Evolutionary conservation across 805 yeast species (phyloP).

Genomic region (Scheffersomyces ergatensis): DNA sequence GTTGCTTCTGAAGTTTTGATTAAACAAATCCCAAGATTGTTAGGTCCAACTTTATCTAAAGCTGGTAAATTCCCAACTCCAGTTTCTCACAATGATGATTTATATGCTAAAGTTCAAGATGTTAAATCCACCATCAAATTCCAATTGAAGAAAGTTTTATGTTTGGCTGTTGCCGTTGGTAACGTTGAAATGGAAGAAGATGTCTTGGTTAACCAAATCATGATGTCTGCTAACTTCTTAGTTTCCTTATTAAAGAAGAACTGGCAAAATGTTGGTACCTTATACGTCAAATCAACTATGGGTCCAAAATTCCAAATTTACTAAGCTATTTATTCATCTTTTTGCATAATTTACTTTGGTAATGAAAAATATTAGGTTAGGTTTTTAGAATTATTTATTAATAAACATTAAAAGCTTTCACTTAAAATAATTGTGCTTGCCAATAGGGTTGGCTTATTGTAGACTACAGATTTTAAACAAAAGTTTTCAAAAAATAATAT

Average conservation of each 20-base stretch:
- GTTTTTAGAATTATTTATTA: too few relatives aligned
- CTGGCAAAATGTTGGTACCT: constrained; percentile 99
- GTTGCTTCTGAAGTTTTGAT: constrained; percentile 98
- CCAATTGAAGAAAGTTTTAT: constrained; percentile 99
- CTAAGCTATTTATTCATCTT: constrained; percentile 46
- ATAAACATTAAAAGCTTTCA: too few relatives aligned
- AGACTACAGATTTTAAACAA: too few relatives aligned
- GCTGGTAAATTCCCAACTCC: constrained; percentile 99
- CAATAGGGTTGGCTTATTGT: too few relatives aligned
- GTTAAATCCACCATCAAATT: constrained; percentile 99
- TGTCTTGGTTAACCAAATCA: constrained; percentile 91
- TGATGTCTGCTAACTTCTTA: constrained; percentile 98
- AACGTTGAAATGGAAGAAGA: constrained; percentile 99
- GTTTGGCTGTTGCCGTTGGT: constrained; percentile 99
- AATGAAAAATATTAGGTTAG: too few relatives aligned
- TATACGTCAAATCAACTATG: constrained; percentile 98
- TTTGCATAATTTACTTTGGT: too few relatives aligned
- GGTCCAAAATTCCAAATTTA: constrained; percentile 99
- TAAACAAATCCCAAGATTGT: constrained; percentile 99
- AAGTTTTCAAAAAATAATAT: too few relatives aligned
- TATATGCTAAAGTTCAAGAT: constrained; percentile 92
- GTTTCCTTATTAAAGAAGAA: constrained; percentile 99
- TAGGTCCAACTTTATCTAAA: constrained; percentile 99
- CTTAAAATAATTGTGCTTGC: too few relatives aligned
- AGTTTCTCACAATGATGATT: constrained; percentile 98